Base-by-base conservation (phyloP, 768 basidiomycete species). In the Trametes elegans region DNA sequence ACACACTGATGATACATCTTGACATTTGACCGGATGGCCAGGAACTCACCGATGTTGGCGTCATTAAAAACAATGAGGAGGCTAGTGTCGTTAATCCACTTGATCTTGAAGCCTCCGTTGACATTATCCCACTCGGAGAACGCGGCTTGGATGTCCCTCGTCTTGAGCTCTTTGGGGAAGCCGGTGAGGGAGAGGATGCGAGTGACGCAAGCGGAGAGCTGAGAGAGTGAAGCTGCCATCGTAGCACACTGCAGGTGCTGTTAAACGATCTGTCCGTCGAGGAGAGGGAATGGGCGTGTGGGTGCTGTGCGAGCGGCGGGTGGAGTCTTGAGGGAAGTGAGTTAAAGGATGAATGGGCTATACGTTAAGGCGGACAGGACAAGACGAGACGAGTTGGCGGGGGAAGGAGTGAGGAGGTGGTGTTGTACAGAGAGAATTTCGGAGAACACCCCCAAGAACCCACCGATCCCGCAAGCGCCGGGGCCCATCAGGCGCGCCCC, bases 61-160 rank as follows among this genome's bases (percentile, higher is more conserved):
- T 98, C 97, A 60, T 83, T 81, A 69, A 99, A 99, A 51, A 99
- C 97, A 62, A 97, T 88, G 64, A 95, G 75, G 35, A 96, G 88
- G 67, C 90, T 95, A 32, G 92, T 93, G 72, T 99, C 97, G 71
- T 99, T 95, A 64, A 84, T 82, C 97, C 97, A 99, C 71, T 99
- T 99, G 70, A 99, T 95, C 80, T 95, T 93, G 78, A 96, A 97
- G 21, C 97, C 97, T 26, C 96, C 97, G 53, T 78, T 83, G 48
- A 85, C 76, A 56, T 74, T 79, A 65, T 97, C 93, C 81, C 88
- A 98, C 40, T 94, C 93, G 45, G 85, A 77, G 71, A 98, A 97
- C 40, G 93, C 89, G 38, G 79, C 68, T 68, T 98, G 94, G 44
- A 99, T 90, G 72, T 99, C 97, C 70, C 93, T 88, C 47, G 97